A percentile compares a stretch with the other conserved stretches of the same genome.
Conservation (phyloP, 2,329 filamentous ascomycete species). For the Daldinia sp. region DNA sequence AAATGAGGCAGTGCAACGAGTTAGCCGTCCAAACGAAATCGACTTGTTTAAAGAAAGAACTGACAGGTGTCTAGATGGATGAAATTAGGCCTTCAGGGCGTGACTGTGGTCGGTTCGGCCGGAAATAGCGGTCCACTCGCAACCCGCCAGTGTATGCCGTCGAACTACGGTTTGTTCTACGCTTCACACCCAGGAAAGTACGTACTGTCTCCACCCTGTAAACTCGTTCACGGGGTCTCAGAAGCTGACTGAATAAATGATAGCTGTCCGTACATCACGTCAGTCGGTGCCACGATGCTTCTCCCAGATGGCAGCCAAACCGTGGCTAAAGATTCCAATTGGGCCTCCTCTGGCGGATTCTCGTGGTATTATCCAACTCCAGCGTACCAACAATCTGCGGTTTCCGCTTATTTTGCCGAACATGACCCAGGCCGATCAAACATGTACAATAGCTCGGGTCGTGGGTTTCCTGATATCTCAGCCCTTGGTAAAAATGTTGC, state of each 20-base stretch:
- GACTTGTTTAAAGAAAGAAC: neutral
- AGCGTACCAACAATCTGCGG: slow-evolving; percentile 43
- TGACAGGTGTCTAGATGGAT: neutral
- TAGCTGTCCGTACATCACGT: neutral
- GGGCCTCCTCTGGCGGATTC: slow-evolving; percentile 39
- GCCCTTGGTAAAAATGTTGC: slow-evolving; percentile 46
- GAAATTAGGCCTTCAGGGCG: slow-evolving; percentile 5
- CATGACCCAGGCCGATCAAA: slow-evolving; percentile 44
- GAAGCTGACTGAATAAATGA: neutral
- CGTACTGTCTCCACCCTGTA: neutral
- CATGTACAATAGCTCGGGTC: slow-evolving; percentile 43
- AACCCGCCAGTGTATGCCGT: slow-evolving; percentile 10
- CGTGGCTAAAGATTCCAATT: slow-evolving; percentile 3
- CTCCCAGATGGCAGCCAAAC: neutral
- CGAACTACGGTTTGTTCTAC: slow-evolving; percentile 3
- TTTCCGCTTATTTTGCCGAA: slow-evolving; percentile 44
- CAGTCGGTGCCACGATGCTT: slow-evolving; percentile 2
- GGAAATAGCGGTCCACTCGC: slow-evolving; percentile 30
- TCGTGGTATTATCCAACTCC: slow-evolving; percentile 45
- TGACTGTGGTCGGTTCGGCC: slow-evolving; percentile 22
- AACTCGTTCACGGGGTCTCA: neutral
- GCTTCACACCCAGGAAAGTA: slow-evolving; percentile 1
- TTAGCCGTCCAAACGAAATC: slow-evolving; percentile 47
- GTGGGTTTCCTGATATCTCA: slow-evolving; percentile 48
- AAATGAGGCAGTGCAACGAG: slow-evolving; percentile 55